Evolutionary conservation across 2,329 filamentous ascomycete genomes (phyloP).

Genomic region (Chrysoporthe deuterocubensis): DNA sequence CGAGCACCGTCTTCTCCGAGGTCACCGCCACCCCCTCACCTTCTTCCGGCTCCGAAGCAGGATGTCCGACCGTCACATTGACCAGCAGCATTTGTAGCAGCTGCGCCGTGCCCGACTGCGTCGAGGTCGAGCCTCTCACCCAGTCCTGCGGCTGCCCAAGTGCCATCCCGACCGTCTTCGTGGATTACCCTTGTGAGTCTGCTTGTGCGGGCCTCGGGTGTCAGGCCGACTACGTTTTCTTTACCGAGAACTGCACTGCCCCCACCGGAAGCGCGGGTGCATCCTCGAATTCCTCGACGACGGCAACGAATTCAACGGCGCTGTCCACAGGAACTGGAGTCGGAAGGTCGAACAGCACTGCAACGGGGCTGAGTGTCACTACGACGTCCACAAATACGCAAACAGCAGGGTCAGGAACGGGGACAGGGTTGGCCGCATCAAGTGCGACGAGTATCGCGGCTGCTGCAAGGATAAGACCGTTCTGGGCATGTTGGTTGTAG

Average conservation of each 20-base stretch:
- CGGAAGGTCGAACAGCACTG: background rate
- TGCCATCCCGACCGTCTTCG: conserved; percentile 25
- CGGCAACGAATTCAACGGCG: conserved; percentile 7
- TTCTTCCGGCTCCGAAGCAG: conserved; percentile 4
- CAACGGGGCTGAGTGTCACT: background rate
- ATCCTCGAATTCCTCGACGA: conserved; percentile 1
- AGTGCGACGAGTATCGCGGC: conserved; percentile 20
- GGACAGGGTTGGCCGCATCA: conserved; percentile 15
- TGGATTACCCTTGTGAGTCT: conserved; percentile 29
- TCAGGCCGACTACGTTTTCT: conserved; percentile 25
- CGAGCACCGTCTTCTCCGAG: conserved; percentile 7
- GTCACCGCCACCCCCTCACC: conserved; percentile 6
- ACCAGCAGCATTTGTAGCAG: conserved; percentile 30
- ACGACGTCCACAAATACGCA: conserved; percentile 10
- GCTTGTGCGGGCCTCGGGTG: conserved; percentile 30
- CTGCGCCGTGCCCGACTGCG: conserved; percentile 28
- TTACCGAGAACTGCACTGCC: conserved; percentile 22
- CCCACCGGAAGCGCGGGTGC: conserved; percentile 1
- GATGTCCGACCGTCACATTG: conserved; percentile 31
- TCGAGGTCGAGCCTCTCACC: conserved; percentile 29
- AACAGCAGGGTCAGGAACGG: background rate
- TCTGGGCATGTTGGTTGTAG: conserved; percentile 19
- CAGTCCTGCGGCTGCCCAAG: conserved; percentile 30
- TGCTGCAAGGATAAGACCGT: conserved; percentile 18
- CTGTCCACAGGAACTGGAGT: conserved; percentile 7